Conservation (phyloP, 2,329 filamentous ascomycete species). For the Geosmithia flava region DNA sequence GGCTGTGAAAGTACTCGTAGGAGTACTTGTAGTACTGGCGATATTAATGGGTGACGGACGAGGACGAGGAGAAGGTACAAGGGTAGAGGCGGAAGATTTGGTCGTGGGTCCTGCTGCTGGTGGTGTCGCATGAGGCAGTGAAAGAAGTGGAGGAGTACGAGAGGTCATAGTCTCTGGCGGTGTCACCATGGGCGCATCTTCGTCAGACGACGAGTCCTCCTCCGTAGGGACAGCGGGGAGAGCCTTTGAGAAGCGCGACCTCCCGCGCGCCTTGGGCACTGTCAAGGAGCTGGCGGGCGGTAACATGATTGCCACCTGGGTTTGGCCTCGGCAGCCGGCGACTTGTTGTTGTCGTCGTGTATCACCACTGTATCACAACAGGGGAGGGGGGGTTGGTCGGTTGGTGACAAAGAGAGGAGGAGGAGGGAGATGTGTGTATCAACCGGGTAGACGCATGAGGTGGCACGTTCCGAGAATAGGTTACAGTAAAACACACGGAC, state of each 20-base stretch:
- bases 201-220: background rate
- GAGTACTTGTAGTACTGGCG: too few relatives aligned
- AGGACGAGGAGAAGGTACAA: conserved; percentile 7
- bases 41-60: background rate
- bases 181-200: background rate
- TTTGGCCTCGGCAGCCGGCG: background rate
- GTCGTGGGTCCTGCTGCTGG: background rate
- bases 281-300: conserved; percentile 1
- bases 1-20: background rate
- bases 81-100: background rate
- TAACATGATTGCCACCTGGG: background rate
- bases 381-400: background rate
- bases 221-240: conserved; percentile 33
- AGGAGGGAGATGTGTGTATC: too few relatives aligned
- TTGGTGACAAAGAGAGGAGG: too few relatives aligned
- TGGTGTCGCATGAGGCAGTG: conserved; percentile 2
- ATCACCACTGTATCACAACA: background rate
- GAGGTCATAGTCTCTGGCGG: conserved; percentile 1
- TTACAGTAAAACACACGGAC: too few relatives aligned
- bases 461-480: too few relatives aligned
- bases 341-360: background rate
- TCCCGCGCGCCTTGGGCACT: conserved; percentile 11
- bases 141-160: background rate
- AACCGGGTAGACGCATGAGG: too few relatives aligned
- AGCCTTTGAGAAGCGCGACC: conserved; percentile 47